phyloP scores from a whole-genome alignment of 2,329 filamentous ascomycete species.

The Calonectria naviculata region DNA sequence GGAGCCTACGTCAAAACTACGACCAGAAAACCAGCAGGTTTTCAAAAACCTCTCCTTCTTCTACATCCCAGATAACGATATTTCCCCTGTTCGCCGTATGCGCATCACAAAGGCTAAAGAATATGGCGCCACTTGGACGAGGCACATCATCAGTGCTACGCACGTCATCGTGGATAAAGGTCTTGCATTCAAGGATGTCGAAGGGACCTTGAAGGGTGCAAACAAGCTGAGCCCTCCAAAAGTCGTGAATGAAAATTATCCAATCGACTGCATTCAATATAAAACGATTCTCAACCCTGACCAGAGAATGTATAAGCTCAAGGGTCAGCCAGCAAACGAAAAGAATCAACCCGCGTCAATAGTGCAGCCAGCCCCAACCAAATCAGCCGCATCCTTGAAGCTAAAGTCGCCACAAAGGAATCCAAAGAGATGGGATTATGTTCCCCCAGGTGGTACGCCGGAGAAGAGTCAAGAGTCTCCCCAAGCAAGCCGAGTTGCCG shows the following conservation, averaged over 20 bases:
- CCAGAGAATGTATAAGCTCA: constrained; percentile 69
- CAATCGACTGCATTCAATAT: constrained; percentile 74
- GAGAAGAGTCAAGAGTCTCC: constrained; percentile 46
- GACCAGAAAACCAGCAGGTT: constrained; percentile 65
- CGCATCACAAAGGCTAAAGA: constrained; percentile 81
- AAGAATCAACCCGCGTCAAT: not conserved
- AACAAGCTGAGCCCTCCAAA: constrained; percentile 44
- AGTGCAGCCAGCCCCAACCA: constrained; percentile 21
- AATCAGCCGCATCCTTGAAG: constrained; percentile 53
- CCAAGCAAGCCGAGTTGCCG: constrained; percentile 30
- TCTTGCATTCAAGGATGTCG: constrained; percentile 72
- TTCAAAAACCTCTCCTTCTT: constrained; percentile 73
- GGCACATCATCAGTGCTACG: constrained; percentile 69
- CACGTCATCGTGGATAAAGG: constrained; percentile 83
- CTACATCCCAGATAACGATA: constrained; percentile 86
- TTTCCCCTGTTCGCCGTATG: constrained; percentile 72
- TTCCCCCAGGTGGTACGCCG: constrained; percentile 51
- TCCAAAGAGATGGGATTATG: constrained; percentile 51
- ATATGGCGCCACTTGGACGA: constrained; percentile 79
- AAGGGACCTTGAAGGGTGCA: constrained; percentile 53
- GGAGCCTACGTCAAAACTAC: constrained; percentile 51
- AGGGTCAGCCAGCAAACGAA: constrained; percentile 54
- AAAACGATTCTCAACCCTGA: constrained; percentile 67
- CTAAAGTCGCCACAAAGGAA: constrained; percentile 59
- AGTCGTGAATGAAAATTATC: constrained; percentile 76